Base-by-base conservation (phyloP, 371 early-diverging fungal genomes). In the Mycotypha africana region DNA sequence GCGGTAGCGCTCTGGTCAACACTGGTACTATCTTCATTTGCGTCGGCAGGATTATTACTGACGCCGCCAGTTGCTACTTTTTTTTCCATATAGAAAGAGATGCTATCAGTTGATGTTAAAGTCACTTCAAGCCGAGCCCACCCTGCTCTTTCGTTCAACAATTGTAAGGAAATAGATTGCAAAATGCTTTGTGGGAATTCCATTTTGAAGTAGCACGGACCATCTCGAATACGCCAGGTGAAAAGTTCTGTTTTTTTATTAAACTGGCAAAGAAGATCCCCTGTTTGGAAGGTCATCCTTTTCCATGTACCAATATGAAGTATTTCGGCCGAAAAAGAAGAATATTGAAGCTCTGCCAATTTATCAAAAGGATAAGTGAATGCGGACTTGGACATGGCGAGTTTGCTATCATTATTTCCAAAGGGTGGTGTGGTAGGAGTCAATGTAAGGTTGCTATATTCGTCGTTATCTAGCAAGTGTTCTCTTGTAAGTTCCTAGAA, bases 261-360 rank as follows among this genome's bases (percentile, higher is more conserved):
- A 60, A 78, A 81, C 24, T 67, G 66, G 52, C 85, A 84, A 21
- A 76, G 53, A 38, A 89, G 55, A 47, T 84, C 85, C 0, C 74
- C 64, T 28, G 58, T 36, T 20, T 66, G 58, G 24, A 78, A 62
- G 15, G 66, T 63, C 62, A 86, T 75, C 33, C 90, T 76, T 43
- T 85, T 82, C 90, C 90, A 90, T 2, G 79, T 81, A 17, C 90
- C 90, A 43, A 90, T 84, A 22, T 78, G 65, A 36, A 90, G 64
- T 20, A 84, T 77, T 47, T 83, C 49, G 1, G 53, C 40, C 6
- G 53, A 52, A 2, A 52, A 8, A 28, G 28, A 28, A n/a, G n/a
- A n/a, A n/a, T n/a, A n/a, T n/a, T n/a, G n/a, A n/a, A n/a, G n/a
- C n/a, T n/a, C n/a, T n/a, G n/a, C n/a, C n/a, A n/a, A n/a, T n/a